Evolutionary conservation across 2,329 filamentous ascomycete species (phyloP), one percentile per base, ranked within the genome.

Genomic region (Fusarium sp.): DNA sequence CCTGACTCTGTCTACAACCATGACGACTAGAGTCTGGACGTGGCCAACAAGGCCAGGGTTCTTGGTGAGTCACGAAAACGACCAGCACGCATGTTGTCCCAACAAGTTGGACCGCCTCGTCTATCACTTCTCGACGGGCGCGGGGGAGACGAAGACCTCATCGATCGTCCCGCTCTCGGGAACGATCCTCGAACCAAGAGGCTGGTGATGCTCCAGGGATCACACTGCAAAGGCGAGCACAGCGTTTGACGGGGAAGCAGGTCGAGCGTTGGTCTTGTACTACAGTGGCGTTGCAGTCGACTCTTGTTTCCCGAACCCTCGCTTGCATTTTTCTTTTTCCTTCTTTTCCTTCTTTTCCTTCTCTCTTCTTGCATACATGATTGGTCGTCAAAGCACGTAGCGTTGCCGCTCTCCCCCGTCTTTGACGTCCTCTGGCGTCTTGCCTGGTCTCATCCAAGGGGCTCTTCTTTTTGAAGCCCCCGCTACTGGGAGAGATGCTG

Each of bases 181-280:
- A 60, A 54, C 50, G 23, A 13, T 14, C 7, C 15, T 59, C 17
- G 25, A 35, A 17, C 35, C 29, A 35, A 45, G 56, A 52, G 50
- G 27, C 17, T 41, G 25, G 36, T 11, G 27, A 32, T 50, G 32
- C n/a, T 48, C 43, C 17, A 49, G 27, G 41, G 39, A 51, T 38
- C 21, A 19, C 10, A 45, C 23, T 55, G 19, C 39, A 39, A 38
- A 10, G 42, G 48, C 15, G 53, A 63, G 44, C 50, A 65, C 62
- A 55, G 44, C 53, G 46, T 66, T 57, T 48, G 41, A 57, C 47
- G 62, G 45, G 61, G 57, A 64, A 56, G 61, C 45, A 44, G 21
- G 45, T 63, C 48, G 64, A 61, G 59, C 63, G 55, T 66, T 66
- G 62, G 38, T 39, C 50, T 46, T 57, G 63, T 67, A 47, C 15